phyloP scores from a whole-genome alignment of 2,329 filamentous ascomycete species.

The Trichoderma sp. region DNA sequence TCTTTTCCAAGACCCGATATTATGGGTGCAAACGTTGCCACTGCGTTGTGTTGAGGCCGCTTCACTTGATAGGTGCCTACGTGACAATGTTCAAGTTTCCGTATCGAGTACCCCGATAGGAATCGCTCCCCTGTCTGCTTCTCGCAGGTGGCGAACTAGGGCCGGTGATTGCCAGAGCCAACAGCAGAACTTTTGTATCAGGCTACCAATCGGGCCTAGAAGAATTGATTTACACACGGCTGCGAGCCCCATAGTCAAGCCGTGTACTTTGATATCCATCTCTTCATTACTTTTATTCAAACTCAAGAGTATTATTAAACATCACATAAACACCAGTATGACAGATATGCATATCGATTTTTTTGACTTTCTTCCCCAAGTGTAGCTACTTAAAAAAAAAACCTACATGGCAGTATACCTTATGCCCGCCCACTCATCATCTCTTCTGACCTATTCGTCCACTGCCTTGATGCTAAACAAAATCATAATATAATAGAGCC shows the following conservation, averaged over 20 bases:
- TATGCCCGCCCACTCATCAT: background rate
- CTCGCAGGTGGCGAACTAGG: background rate
- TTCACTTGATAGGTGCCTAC: background rate
- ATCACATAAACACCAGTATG: background rate
- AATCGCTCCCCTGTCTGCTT: background rate
- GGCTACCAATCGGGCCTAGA: background rate
- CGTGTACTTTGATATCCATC: background rate
- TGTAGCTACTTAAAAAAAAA: background rate
- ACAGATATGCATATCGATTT: background rate
- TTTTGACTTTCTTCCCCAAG: background rate
- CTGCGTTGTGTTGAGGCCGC: background rate
- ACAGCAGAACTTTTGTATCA: background rate
- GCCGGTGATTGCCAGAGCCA: background rate
- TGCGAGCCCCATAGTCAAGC: background rate
- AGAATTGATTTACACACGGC: background rate
- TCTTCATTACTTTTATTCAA: background rate
- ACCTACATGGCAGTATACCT: background rate
- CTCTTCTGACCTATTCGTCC: background rate
- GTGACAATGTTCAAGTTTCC: background rate
- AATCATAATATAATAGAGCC: conserved; percentile 1
- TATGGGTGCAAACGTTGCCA: background rate
- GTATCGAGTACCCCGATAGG: background rate
- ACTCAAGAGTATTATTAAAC: background rate
- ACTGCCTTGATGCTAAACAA: background rate
- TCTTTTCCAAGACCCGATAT: background rate